phyloP scores from a whole-genome alignment of 1,284 basidiomycete species.

The Fomitopsis betulina region DNA sequence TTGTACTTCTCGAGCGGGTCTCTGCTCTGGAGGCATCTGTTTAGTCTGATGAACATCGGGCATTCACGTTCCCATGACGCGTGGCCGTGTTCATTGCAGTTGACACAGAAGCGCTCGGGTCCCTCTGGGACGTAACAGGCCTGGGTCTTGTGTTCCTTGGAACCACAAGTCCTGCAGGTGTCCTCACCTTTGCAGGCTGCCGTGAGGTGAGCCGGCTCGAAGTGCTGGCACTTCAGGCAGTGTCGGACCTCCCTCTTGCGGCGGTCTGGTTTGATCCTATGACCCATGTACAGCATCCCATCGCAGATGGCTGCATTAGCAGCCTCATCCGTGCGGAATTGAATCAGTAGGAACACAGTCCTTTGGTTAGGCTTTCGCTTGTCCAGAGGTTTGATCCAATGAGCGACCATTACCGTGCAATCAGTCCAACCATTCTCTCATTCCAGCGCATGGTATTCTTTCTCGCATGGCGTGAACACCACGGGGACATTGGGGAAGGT shows the following conservation, averaged over 20 bases:
- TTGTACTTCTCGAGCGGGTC: neutral
- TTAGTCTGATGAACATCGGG: neutral
- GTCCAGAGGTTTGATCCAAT: no score
- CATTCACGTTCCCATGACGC: neutral
- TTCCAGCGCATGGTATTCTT: no score
- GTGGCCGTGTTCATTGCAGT: neutral
- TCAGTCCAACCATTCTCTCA: no score
- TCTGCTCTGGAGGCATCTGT: neutral
- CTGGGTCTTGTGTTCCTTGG: conserved; percentile 1
- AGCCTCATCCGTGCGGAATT: neutral
- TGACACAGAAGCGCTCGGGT: neutral
- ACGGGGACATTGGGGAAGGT: no score
- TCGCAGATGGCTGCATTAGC: neutral
- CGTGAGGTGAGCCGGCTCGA: conserved; percentile 2
- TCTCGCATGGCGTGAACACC: no score
- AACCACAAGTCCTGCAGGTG: conserved; percentile 7
- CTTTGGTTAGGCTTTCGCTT: no score
- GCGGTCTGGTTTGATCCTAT: neutral
- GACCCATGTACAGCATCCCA: neutral
- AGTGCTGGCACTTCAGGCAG: conserved; percentile 9
- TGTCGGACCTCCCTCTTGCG: conserved; percentile 2
- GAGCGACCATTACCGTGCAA: no score
- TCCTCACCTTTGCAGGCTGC: neutral
- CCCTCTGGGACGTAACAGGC: neutral
- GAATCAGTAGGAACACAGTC: no score